Evolutionary conservation across 2,329 filamentous ascomycete species (phyloP), one percentile per base, ranked within the genome.

Genomic region (Xylariaceae sp.): DNA sequence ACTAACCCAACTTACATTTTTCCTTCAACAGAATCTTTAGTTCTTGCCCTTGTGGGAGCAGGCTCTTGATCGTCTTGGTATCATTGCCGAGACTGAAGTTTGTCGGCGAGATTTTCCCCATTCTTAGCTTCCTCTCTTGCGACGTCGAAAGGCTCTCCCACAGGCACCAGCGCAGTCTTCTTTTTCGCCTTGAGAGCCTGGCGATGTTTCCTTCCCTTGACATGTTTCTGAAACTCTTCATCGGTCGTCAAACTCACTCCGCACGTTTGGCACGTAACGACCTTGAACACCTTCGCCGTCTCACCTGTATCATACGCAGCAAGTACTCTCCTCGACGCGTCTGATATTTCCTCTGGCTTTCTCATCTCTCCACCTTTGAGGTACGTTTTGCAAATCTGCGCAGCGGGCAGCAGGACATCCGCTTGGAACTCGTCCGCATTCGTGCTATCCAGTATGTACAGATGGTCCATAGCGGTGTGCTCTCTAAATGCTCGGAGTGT

Each of bases 371-470:
- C 67, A 0, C 77, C 79, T 1, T 68, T 62, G 0, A 96, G 74
- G 60, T 95, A 95, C 1, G 71, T 65, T 11, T 72, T 64, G 0
- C 85, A 79, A 27, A 96, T 68, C 1, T 72, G 65, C 1, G 80
- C 71, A 0, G 89, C 90, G 2, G 83, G 83, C 2, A 75, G 68
- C 1, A 82, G 75, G 2, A 96, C 89, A n/a, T 76, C 71, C 0
- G 75, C 65, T 0, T 75, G 60, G 77, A 89, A 96, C 1, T 69
- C 62, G 0, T 73, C 62, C 2, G 85, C 72, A 57, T 94, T 77
- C 2, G 86, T 90, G 54, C 88, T 88, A 68, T 99, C 89, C 1
- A 97, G 70, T 2, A 97, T 70, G 65, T 88, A 97, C 1, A 96
- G 72, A 33, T 73, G 80, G 18, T 78, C 67, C 44, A 81, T 64